Evolutionary conservation across 306 rosid genomes (phyloP), one percentile per base, ranked within the genome.

Genomic region (Coriaria nepalensis): DNA sequence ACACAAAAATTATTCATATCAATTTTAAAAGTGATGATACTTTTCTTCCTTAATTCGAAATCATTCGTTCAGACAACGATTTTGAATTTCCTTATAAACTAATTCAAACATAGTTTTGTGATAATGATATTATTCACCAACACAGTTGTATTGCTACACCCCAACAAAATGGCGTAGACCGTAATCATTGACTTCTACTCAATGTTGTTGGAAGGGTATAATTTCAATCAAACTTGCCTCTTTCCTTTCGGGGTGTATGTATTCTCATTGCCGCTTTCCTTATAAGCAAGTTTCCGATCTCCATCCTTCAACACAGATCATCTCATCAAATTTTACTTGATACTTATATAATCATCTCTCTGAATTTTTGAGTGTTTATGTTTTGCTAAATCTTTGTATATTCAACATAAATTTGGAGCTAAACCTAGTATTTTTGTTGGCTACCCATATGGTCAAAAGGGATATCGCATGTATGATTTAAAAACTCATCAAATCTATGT

Each of bases 161-260:
- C 10, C 35, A 46, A 53, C 35, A 62, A 50, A 62, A 53, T 53
- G 32, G 34, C 5, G 64, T 49, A 10, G 36, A 59, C 4, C 12
- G 56, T 5, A 49, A 53, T 37, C 7, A 45, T 44, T 42, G 9
- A 0, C 55, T 52, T 11, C n/a, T 52, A 2, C 13, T 53, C 5
- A 32, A 53, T 32, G 55, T 62, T 36, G 67, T 60, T 0, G 5
- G 49, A 6, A 29, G 37, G 0, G 10, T 61, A 2, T 6, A 20
- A 3, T 52, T 51, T 11, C 66, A 52, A 45, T 9, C 47, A 0
- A 4, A 37, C 2, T n/a, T 52, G 4, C 60, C 60, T 46, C 10
- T 53, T 0, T 36, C 5, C 7, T 62, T 62, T 37, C 45, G 20
- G 60, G 36, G 48, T 10, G 41, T 44, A 37, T 62, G 42, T 37